A percentile compares a stretch with the other conserved stretches of the same genome.
Conservation (phyloP, 2,329 filamentous ascomycete species). For the Cordyceps tenuipes region DNA sequence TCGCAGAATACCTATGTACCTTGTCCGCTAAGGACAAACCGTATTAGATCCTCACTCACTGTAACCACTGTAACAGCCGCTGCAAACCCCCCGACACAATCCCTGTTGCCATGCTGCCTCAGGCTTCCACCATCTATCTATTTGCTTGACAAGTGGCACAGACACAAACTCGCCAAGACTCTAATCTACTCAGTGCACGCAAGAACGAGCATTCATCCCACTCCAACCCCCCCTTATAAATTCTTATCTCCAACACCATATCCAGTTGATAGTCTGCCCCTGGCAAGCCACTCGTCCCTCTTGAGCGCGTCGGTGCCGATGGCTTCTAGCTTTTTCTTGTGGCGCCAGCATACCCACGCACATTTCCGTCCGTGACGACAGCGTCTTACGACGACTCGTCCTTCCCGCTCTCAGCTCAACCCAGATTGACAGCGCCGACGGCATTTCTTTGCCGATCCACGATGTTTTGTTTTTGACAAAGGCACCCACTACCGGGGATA, state of each 20-base stretch:
- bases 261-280: not conserved
- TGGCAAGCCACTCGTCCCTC: not conserved
- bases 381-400: constrained; percentile 3
- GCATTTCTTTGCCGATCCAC: constrained; percentile 5
- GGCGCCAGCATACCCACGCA: not conserved
- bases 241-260: not conserved
- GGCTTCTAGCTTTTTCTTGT: not conserved
- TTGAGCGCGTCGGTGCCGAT: constrained; percentile 5
- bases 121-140: not conserved
- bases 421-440: not conserved
- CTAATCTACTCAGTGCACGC: not conserved
- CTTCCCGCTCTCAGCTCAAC: not conserved
- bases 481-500: not conserved
- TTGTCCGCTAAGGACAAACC: not conserved
- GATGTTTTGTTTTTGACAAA: not conserved
- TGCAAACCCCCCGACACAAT: not conserved
- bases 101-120: not conserved
- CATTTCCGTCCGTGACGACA: constrained; percentile 4
- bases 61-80: not conserved
- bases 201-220: not conserved
- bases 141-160: not conserved
- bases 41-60: not conserved
- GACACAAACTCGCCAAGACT: constrained; percentile 7
- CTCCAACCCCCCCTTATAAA: not conserved
- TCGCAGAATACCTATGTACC: not conserved